phyloP scores from a whole-genome alignment of 768 basidiomycete genomes.

The Calocera cornea region DNA sequence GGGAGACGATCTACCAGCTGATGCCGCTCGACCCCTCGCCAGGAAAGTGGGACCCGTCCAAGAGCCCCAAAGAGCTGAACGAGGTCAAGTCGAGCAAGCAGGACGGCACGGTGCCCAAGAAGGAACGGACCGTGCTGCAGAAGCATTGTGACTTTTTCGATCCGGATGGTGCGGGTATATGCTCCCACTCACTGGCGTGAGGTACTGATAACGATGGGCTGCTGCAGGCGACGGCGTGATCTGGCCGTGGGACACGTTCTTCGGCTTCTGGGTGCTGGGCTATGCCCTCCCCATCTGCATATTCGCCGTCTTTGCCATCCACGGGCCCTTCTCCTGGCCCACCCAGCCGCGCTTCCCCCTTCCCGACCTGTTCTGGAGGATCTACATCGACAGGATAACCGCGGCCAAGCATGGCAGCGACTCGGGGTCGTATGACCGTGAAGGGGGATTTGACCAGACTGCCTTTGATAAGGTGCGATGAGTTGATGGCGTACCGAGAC shows the following conservation, averaged over 20 bases:
- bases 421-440: slow-evolving; percentile 30
- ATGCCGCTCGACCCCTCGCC: neutral
- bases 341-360: slow-evolving; percentile 22
- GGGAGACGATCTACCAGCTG: neutral
- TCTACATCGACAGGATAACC: slow-evolving; percentile 27
- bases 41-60: neutral
- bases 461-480: slow-evolving; percentile 27
- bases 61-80: neutral
- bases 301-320: slow-evolving; percentile 26
- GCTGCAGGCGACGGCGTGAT: slow-evolving; percentile 28
- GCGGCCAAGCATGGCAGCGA: slow-evolving; percentile 36
- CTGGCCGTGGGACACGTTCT: slow-evolving; percentile 34
- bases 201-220: neutral
- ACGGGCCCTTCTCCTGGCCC: slow-evolving; percentile 25
- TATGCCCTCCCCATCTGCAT: slow-evolving; percentile 30
- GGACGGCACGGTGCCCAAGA: neutral
- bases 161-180: slow-evolving; percentile 16
- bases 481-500: neutral
- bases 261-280: slow-evolving; percentile 30
- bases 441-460: slow-evolving; percentile 31
- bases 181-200: neutral
- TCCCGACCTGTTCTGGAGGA: slow-evolving; percentile 33
- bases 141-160: slow-evolving; percentile 34
- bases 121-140: slow-evolving; percentile 26
- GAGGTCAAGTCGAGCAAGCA: neutral